A percentile compares a stretch with the other conserved stretches of the same genome.
phyloP scores from a whole-genome alignment of 2,329 filamentous ascomycete genomes.

The Talaromyces sp. region DNA sequence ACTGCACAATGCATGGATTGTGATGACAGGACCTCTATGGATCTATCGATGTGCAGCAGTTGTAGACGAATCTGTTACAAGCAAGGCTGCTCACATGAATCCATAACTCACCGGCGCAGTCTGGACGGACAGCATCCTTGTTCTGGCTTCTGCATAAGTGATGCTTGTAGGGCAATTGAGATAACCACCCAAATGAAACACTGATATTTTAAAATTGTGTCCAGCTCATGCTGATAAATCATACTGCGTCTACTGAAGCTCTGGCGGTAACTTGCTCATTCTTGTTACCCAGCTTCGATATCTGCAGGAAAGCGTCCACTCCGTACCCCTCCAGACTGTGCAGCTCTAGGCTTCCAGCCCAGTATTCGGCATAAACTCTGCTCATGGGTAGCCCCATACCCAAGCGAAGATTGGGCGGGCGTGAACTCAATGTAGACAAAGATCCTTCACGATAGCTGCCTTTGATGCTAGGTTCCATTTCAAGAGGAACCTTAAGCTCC shows the following conservation, averaged over 20 bases:
- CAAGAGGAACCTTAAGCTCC: slow-evolving; percentile 62
- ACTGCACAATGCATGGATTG: neutral
- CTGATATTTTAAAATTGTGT: neutral
- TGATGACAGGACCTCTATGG: neutral
- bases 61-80: neutral
- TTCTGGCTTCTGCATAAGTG: neutral
- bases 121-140: neutral
- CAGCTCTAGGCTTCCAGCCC: slow-evolving; percentile 87
- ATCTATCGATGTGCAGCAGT: neutral
- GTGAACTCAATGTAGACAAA: slow-evolving; percentile 73
- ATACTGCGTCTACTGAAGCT: slow-evolving; percentile 75
- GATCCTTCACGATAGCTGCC: slow-evolving; percentile 59
- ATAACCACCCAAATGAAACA: neutral
- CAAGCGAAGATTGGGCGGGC: slow-evolving; percentile 80
- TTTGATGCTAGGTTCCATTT: slow-evolving; percentile 33
- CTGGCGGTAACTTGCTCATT: slow-evolving; percentile 86
- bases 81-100: neutral
- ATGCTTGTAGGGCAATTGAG: neutral
- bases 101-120: neutral
- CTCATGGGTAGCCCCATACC: slow-evolving; percentile 94
- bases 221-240: slow-evolving; percentile 24
- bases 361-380: slow-evolving; percentile 94
- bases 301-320: slow-evolving; percentile 92
- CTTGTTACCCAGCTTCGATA: slow-evolving; percentile 95
- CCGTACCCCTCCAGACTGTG: slow-evolving; percentile 95